Evolutionary conservation across 768 basidiomycete species (phyloP).

Genomic region (Hypholoma sublateritium): DNA sequence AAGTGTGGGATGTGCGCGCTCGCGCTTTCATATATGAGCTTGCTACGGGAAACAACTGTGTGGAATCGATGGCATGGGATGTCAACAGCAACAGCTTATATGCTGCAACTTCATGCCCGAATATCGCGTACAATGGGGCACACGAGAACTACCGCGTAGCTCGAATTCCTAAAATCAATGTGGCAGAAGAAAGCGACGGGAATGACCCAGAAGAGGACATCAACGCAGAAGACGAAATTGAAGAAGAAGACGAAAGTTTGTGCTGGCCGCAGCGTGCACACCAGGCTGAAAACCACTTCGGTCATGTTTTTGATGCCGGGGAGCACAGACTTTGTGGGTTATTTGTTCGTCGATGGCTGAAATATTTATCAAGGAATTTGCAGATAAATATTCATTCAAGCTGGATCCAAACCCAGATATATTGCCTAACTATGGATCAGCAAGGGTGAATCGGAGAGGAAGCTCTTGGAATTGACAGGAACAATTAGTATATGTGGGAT

Average conservation of each 20-base stretch:
- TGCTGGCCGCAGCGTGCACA: slow-evolving; percentile 30
- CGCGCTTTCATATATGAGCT: slow-evolving; percentile 37
- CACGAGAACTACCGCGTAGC: slow-evolving; percentile 18
- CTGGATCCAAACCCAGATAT: slow-evolving; percentile 7
- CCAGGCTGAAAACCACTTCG: slow-evolving; percentile 28
- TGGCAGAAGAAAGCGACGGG: slow-evolving; percentile 11
- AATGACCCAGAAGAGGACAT: slow-evolving; percentile 19
- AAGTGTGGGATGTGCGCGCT: slow-evolving; percentile 43
- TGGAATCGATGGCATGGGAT: slow-evolving; percentile 35
- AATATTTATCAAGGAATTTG: neutral
- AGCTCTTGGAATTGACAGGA: too few species aligned
- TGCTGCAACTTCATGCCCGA: too few species aligned
- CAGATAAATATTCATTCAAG: slow-evolving; percentile 16
- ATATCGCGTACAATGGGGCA: neutral
- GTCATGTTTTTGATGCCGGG: slow-evolving; percentile 34
- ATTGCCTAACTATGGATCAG: slow-evolving; percentile 3
- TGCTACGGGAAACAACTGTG: slow-evolving; percentile 43
- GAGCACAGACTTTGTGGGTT: slow-evolving; percentile 34
- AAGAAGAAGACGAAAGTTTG: slow-evolving; percentile 19
- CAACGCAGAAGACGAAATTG: slow-evolving; percentile 13
- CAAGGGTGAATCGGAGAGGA: neutral
- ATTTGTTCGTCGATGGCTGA: neutral
- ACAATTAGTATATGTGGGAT: too few species aligned
- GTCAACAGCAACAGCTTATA: slow-evolving; percentile 8
- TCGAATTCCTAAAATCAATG: slow-evolving; percentile 5